Evolutionary conservation across 768 basidiomycete genomes (phyloP).

Genomic region (Mrakia hoshinonis): DNA sequence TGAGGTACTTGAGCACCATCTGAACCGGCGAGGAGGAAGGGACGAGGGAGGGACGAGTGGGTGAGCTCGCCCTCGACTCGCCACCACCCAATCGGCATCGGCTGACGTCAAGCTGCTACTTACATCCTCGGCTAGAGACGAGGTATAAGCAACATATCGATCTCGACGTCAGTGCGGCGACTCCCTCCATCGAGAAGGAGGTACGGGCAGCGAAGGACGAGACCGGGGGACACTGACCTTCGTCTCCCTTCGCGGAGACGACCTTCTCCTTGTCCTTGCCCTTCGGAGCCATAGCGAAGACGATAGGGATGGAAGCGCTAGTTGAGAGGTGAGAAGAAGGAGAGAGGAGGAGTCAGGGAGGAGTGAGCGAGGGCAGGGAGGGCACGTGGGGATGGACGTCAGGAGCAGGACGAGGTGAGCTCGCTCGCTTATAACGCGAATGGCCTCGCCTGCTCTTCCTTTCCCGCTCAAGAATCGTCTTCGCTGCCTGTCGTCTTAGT

Average conservation of each 20-base stretch:
- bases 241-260: slow-evolving; percentile 23
- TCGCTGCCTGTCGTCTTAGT: too few species aligned
- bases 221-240: slow-evolving; percentile 11
- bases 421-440: too few species aligned
- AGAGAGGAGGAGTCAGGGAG: neutral
- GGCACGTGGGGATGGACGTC: too few species aligned
- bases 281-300: slow-evolving; percentile 4
- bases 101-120: neutral
- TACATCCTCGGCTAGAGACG: slow-evolving; percentile 27
- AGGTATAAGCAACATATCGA: neutral
- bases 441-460: too few species aligned
- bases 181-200: neutral
- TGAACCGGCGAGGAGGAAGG: neutral
- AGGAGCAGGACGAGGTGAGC: too few species aligned
- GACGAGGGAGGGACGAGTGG: neutral
- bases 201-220: neutral
- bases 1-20: slow-evolving; percentile 27
- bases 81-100: neutral
- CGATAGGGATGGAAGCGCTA: neutral
- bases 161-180: neutral
- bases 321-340: neutral
- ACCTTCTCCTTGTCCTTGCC: slow-evolving; percentile 24
- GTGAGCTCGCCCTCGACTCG: neutral
- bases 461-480: too few species aligned
- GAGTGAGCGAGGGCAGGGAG: neutral